Evolutionary conservation across 805 yeast species (phyloP).

Genomic region (Candida yuanshanica): DNA sequence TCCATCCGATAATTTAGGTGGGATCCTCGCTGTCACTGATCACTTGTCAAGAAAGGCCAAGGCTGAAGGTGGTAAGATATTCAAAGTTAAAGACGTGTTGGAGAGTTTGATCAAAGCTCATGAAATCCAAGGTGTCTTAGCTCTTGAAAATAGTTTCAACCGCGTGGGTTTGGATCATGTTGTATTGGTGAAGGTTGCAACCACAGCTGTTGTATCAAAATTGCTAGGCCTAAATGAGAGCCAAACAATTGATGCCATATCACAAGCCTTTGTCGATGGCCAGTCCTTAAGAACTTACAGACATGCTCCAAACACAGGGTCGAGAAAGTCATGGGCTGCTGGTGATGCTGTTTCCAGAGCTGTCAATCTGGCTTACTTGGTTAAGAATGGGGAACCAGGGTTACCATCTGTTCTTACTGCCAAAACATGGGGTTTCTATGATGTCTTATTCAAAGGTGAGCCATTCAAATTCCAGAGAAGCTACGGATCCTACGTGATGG

Average conservation of each 20-base stretch:
- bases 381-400: constrained; percentile 47
- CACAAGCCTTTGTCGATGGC: constrained; percentile 60
- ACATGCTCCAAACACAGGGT: constrained; percentile 60
- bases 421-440: constrained; percentile 58
- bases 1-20: constrained; percentile 57
- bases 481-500: constrained; percentile 57
- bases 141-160: constrained; percentile 56
- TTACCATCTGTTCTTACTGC: constrained; percentile 56
- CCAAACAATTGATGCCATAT: constrained; percentile 49
- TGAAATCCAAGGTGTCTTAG: constrained; percentile 56
- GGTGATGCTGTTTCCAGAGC: constrained; percentile 60
- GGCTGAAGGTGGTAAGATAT: constrained; percentile 35
- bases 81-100: constrained; percentile 44
- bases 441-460: constrained; percentile 49
- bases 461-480: constrained; percentile 48
- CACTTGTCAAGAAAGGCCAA: constrained; percentile 42
- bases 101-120: constrained; percentile 59
- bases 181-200: constrained; percentile 51
- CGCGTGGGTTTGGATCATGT: constrained; percentile 58
- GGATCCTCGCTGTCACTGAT: constrained; percentile 54
- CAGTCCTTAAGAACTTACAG: constrained; percentile 54
- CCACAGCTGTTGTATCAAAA: constrained; percentile 53
- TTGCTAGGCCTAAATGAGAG: constrained; percentile 44
- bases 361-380: constrained; percentile 48
- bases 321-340: constrained; percentile 64